These are phyloP conservation scores for Boletellus ananas DNA, from an alignment of 768 basidiomycete species.

Conservation along the genomic window DNA sequence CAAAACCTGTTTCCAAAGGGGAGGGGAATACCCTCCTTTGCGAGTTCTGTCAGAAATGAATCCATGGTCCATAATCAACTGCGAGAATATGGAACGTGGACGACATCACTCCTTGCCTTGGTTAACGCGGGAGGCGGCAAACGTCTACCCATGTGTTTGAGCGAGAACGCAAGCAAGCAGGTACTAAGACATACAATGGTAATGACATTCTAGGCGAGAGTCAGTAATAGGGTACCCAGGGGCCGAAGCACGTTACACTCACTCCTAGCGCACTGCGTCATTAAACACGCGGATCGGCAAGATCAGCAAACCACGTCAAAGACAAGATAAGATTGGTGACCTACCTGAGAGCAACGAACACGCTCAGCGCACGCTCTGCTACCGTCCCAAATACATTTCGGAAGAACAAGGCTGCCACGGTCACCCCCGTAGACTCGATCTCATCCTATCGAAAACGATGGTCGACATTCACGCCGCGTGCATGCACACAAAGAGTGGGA, in stretches of 20 bases:
- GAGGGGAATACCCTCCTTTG: slow-evolving; percentile 60
- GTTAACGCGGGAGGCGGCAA: slow-evolving; percentile 50
- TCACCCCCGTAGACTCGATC: slow-evolving; percentile 46
- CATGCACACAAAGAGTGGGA: too few species aligned
- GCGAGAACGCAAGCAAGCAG: neutral
- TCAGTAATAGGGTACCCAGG: slow-evolving; percentile 1
- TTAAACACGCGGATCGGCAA: neutral
- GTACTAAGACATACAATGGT: slow-evolving; percentile 24
- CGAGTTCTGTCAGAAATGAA: slow-evolving; percentile 39
- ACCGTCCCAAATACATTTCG: slow-evolving; percentile 50
- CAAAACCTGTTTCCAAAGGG: slow-evolving; percentile 57
- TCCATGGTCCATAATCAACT: too few species aligned
- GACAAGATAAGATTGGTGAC: neutral
- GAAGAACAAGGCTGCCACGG: slow-evolving; percentile 61
- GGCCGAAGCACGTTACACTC: neutral
- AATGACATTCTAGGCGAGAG: slow-evolving; percentile 27
- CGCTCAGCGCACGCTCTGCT: slow-evolving; percentile 53
- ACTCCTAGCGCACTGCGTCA: slow-evolving; percentile 35
- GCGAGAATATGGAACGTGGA: neutral
- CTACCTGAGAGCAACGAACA: slow-evolving; percentile 55
- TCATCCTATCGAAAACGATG: slow-evolving; percentile 30
- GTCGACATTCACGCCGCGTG: too few species aligned
- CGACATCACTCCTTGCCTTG: slow-evolving; percentile 33
- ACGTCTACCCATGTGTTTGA: slow-evolving; percentile 36
- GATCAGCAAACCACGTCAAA: neutral